Evolutionary conservation across 352 stramenopile species (phyloP).

Genomic region (Globisporangium mamillatum): DNA sequence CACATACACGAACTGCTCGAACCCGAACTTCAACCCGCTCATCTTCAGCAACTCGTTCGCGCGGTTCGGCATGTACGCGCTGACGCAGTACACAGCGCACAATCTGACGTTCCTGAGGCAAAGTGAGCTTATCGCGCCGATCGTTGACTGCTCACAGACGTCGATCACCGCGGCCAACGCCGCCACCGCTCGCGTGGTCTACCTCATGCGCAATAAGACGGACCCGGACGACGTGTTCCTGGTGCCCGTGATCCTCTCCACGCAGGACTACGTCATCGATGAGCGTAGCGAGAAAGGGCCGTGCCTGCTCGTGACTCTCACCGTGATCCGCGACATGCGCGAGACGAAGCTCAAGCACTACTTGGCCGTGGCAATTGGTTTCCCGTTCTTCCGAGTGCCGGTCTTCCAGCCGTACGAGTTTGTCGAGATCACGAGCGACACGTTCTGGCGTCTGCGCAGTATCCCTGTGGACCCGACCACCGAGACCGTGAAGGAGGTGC

Average conservation of each 20-base stretch:
- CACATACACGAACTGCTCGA: slow-evolving; percentile 22
- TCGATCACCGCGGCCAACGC: not conserved
- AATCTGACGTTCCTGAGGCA: slow-evolving; percentile 21
- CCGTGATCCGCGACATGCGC: slow-evolving; percentile 26
- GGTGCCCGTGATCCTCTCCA: slow-evolving; percentile 23
- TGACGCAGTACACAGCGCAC: slow-evolving; percentile 23
- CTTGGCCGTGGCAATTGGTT: slow-evolving; percentile 28
- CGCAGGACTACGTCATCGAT: slow-evolving; percentile 29
- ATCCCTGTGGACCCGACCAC: not conserved
- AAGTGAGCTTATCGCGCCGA: slow-evolving; percentile 10
- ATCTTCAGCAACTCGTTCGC: slow-evolving; percentile 36
- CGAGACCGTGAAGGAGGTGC: slow-evolving; percentile 14
- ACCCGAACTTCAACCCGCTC: slow-evolving; percentile 7
- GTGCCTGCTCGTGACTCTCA: slow-evolving; percentile 19
- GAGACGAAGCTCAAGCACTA: slow-evolving; percentile 17
- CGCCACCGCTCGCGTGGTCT: slow-evolving; percentile 19
- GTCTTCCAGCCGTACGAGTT: too few species aligned
- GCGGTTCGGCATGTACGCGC: slow-evolving; percentile 22
- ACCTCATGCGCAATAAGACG: slow-evolving; percentile 21
- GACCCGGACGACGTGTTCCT: slow-evolving; percentile 22
- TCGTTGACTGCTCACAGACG: slow-evolving; percentile 16
- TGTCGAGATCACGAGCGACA: slow-evolving; percentile 14
- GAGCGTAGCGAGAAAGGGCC: slow-evolving; percentile 23
- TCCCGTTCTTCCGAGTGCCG: slow-evolving; percentile 24
- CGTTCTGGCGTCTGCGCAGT: not conserved